These are phyloP conservation scores for Cicer judaicum DNA, from an alignment of 306 rosid species.

Conservation along the genomic window DNA sequence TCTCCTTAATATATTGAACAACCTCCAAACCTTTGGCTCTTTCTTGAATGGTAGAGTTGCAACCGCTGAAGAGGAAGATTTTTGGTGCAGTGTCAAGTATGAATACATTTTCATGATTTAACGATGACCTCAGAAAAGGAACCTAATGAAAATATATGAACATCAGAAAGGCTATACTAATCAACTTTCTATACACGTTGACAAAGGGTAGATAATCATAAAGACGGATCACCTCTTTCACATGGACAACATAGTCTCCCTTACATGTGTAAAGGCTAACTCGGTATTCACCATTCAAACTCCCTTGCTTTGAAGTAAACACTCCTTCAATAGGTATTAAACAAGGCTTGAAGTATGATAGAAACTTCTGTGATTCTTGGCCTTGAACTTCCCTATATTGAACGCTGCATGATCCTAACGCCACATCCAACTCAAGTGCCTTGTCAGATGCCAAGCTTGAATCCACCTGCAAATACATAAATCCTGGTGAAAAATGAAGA, in stretches of 20 bases:
- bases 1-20: conserved; percentile 85
- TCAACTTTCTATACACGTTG: conserved; percentile 30
- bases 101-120: conserved; percentile 88
- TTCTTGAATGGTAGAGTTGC: conserved; percentile 93
- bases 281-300: conserved; percentile 65
- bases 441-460: conserved; percentile 84
- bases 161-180: conserved; percentile 35
- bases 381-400: conserved; percentile 93
- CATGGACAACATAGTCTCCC: conserved; percentile 90
- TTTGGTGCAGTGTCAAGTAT: conserved; percentile 92
- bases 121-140: conserved; percentile 83
- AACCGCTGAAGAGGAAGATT: conserved; percentile 88
- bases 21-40: conserved; percentile 96
- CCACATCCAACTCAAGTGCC: conserved; percentile 90
- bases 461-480: conserved; percentile 66
- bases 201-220: conserved; percentile 19
- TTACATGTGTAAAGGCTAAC: conserved; percentile 77
- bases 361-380: conserved; percentile 79
- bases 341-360: conserved; percentile 91
- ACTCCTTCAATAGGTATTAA: conserved; percentile 86
- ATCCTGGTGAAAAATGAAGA: conserved; percentile 23
- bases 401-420: conserved; percentile 92
- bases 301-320: conserved; percentile 64
- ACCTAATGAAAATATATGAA: conserved; percentile 58
- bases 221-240: conserved; percentile 69